These are phyloP conservation scores for Chaetothyriales sp. DNA, from an alignment of 2,329 filamentous ascomycete genomes.

Conservation along the genomic window DNA sequence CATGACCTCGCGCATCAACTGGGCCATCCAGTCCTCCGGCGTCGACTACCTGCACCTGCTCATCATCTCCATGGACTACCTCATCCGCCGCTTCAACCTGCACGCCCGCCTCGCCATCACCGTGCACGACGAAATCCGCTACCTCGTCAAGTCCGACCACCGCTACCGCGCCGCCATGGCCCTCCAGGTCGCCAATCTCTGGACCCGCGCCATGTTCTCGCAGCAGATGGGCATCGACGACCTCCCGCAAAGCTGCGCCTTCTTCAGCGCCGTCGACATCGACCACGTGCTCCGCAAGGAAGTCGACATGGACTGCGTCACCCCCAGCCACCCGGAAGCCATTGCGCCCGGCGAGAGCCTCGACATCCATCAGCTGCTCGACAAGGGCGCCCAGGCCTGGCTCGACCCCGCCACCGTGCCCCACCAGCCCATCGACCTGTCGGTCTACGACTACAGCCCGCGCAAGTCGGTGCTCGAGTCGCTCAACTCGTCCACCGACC, in stretches of 20 bases:
- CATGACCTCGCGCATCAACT: conserved; percentile 93
- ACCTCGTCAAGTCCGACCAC: conserved; percentile 73
- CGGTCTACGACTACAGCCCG: conserved; percentile 53
- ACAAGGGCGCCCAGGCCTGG: conserved; percentile 53
- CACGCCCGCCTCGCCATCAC: conserved; percentile 78
- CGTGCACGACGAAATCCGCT: conserved; percentile 94
- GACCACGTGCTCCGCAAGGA: conserved; percentile 94
- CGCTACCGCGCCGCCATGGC: conserved; percentile 85
- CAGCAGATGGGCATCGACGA: conserved; percentile 95
- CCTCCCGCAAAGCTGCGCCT: conserved; percentile 84
- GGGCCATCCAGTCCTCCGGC: conserved; percentile 95
- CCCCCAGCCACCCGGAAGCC: conserved; percentile 63
- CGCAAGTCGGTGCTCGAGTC: conserved; percentile 68
- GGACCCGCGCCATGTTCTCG: conserved; percentile 94
- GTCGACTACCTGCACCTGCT: conserved; percentile 94
- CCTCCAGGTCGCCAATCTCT: conserved; percentile 82
- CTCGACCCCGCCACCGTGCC: conserved; percentile 55
- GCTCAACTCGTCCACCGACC: conserved; percentile 39
- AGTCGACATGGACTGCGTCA: conserved; percentile 94
- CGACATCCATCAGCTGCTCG: conserved; percentile 66
- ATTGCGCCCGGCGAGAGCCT: conserved; percentile 79
- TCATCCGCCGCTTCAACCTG: conserved; percentile 73
- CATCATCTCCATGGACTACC: conserved; percentile 87
- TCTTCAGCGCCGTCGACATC: conserved; percentile 90
- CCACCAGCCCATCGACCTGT: conserved; percentile 35